These are phyloP conservation scores for Cordyceps javanica DNA, from an alignment of 2,329 filamentous ascomycete species.

Conservation along the genomic window DNA sequence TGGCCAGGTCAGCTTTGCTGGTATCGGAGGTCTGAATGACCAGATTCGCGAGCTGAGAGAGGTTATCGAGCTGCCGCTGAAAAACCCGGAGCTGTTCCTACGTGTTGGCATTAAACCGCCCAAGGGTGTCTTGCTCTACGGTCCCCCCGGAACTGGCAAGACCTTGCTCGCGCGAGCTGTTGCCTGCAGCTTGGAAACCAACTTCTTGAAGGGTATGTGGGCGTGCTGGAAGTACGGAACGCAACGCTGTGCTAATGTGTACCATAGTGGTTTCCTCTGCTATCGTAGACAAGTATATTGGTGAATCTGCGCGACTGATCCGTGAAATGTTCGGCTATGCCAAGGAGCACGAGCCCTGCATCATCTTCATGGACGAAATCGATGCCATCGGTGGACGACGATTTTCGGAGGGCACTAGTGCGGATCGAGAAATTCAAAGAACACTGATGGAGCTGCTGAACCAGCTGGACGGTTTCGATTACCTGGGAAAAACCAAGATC, in stretches of 20 bases:
- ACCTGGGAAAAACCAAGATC: conserved; percentile 98
- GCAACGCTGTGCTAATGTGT: conserved; percentile 7
- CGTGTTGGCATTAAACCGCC: conserved; percentile 98
- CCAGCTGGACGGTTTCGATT: conserved; percentile 98
- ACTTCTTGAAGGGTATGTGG: conserved; percentile 84
- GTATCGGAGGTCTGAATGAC: conserved; percentile 95
- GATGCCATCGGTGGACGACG: conserved; percentile 95
- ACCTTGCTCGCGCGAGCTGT: conserved; percentile 91
- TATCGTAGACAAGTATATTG: conserved; percentile 99
- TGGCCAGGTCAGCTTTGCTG: conserved; percentile 93
- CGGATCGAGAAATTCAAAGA: conserved; percentile 95
- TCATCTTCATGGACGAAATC: conserved; percentile 99
- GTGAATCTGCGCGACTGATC: conserved; percentile 93
- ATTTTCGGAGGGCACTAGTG: conserved; percentile 95
- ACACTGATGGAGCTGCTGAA: conserved; percentile 98
- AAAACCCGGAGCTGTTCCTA: conserved; percentile 96
- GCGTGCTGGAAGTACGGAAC: conserved; percentile 7
- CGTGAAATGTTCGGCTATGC: conserved; percentile 99
- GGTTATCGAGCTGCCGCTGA: conserved; percentile 94
- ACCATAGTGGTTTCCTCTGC: conserved; percentile 92
- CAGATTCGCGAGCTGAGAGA: conserved; percentile 96
- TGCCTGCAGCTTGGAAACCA: conserved; percentile 92
- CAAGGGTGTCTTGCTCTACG: conserved; percentile 94
- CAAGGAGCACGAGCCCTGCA: conserved; percentile 98
- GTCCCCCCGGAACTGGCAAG: conserved; percentile 94